These are phyloP conservation scores for Populus simonii DNA, from an alignment of 345 rosid genomes.

Conservation along the genomic window DNA sequence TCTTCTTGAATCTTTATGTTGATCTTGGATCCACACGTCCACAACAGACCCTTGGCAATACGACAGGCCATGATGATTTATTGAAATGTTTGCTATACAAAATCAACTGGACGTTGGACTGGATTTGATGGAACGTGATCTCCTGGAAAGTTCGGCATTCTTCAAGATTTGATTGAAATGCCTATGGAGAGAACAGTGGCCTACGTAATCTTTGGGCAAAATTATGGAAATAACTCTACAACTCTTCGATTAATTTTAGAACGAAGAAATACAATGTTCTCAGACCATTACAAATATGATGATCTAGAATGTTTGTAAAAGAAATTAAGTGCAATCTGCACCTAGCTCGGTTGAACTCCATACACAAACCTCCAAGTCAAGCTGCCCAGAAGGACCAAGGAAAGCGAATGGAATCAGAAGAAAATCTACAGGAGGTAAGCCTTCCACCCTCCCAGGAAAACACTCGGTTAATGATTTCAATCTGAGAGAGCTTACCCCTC, in stretches of 20 bases:
- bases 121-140: background rate
- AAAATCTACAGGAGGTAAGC: constrained; percentile 22
- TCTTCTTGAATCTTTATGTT: too few species aligned
- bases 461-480: constrained; percentile 33
- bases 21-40: too few species aligned
- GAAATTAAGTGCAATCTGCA: constrained; percentile 11
- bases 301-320: background rate
- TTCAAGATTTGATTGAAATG: too few species aligned
- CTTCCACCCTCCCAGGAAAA: constrained; percentile 20
- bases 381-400: constrained; percentile 32
- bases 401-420: constrained; percentile 32
- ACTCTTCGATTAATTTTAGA: background rate
- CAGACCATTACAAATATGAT: background rate
- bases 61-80: background rate
- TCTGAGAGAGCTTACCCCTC: constrained; percentile 33
- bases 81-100: background rate
- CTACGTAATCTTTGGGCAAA: background rate
- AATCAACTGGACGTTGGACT: background rate
- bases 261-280: background rate
- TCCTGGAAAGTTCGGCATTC: background rate
- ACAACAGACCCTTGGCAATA: too few species aligned
- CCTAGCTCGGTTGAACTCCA: constrained; percentile 34
- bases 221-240: background rate
- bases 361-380: constrained; percentile 40
- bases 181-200: background rate